phyloP scores from a whole-genome alignment of 2,329 filamentous ascomycete genomes.

The Neoascochyta sp. region DNA sequence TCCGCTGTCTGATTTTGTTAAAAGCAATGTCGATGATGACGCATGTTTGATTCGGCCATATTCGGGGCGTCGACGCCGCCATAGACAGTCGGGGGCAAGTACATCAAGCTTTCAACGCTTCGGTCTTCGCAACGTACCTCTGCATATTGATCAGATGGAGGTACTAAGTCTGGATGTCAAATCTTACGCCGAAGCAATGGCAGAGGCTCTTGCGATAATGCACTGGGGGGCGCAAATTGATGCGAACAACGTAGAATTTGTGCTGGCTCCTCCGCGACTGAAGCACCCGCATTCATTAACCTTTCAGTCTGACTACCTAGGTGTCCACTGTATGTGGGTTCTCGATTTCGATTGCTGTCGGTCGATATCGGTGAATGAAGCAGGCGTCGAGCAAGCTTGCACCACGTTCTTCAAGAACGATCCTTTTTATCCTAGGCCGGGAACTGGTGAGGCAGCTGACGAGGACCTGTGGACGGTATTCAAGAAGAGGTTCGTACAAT shows the following conservation, averaged over 20 bases:
- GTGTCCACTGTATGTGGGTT: slow-evolving; percentile 25
- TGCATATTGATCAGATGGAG: slow-evolving; percentile 52
- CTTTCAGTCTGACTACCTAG: slow-evolving; percentile 9
- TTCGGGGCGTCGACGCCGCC: slow-evolving; percentile 38
- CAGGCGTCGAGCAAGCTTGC: slow-evolving; percentile 44
- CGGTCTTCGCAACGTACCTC: slow-evolving; percentile 49
- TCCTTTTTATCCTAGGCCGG: slow-evolving; percentile 46
- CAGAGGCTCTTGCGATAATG: slow-evolving; percentile 49
- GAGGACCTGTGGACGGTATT: slow-evolving; percentile 9
- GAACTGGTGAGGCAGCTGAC: slow-evolving; percentile 5
- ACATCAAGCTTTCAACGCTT: slow-evolving; percentile 28
- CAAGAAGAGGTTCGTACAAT: slow-evolving; percentile 5
- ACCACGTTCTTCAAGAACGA: slow-evolving; percentile 50
- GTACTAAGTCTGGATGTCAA: slow-evolving; percentile 35
- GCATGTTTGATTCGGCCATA: slow-evolving; percentile 52
- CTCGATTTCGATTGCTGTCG: slow-evolving; percentile 61
- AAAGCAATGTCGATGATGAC: slow-evolving; percentile 18
- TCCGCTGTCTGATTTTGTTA: slow-evolving; percentile 7
- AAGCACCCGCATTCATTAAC: slow-evolving; percentile 3
- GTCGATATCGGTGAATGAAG: slow-evolving; percentile 38
- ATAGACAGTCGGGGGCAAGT: slow-evolving; percentile 3
- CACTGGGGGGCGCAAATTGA: slow-evolving; percentile 50
- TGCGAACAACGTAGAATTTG: slow-evolving; percentile 56
- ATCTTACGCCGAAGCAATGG: slow-evolving; percentile 48
- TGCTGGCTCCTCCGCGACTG: slow-evolving; percentile 39